phyloP scores from a whole-genome alignment of 768 basidiomycete species.

The Mycena capillaripes region DNA sequence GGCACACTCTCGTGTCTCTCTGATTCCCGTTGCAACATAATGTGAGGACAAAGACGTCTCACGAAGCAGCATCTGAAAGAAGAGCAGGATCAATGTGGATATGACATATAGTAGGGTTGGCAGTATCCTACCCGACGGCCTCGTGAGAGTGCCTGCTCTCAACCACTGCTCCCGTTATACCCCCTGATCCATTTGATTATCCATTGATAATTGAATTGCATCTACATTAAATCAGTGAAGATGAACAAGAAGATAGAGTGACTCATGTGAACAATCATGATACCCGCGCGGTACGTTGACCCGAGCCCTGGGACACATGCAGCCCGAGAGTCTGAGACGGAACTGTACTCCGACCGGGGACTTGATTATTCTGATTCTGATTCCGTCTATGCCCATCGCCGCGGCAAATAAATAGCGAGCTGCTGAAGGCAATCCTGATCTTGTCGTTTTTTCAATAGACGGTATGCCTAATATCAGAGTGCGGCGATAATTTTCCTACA shows the following conservation, averaged over 20 bases:
- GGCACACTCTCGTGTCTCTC: no score
- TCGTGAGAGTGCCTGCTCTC: not conserved
- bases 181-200: not conserved
- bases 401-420: no score
- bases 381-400: no score
- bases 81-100: slow-evolving; percentile 26
- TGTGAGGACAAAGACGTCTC: no score
- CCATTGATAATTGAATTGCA: slow-evolving; percentile 6
- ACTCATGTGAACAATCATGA: slow-evolving; percentile 6
- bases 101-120: slow-evolving; percentile 14
- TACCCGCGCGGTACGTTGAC: not conserved
- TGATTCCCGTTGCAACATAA: not conserved
- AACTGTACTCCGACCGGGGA: no score
- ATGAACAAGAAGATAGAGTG: slow-evolving; percentile 12
- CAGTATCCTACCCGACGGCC: not conserved
- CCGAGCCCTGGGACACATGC: not conserved
- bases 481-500: no score
- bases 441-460: no score
- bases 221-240: slow-evolving; percentile 2
- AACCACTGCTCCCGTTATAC: not conserved
- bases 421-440: no score
- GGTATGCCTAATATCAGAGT: no score
- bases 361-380: no score
- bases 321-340: not conserved
- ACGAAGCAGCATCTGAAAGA: not conserved